These are phyloP conservation scores for Lecanicillium sp. DNA, from an alignment of 2,329 filamentous ascomycete species.

Conservation along the genomic window DNA sequence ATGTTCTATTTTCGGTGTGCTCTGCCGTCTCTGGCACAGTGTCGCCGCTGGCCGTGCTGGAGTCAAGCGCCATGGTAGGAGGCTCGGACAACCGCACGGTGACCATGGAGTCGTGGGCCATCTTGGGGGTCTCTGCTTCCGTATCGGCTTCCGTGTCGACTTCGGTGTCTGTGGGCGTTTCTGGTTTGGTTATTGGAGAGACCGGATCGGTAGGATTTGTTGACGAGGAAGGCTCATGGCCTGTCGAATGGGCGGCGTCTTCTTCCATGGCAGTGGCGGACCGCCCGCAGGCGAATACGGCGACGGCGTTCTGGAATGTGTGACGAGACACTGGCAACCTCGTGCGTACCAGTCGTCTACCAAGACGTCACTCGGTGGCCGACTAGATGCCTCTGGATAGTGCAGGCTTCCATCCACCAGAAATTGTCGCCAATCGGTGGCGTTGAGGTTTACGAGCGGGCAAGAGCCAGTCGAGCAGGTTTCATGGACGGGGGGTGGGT, in stretches of 20 bases:
- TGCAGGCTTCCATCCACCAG: slow-evolving; percentile 7
- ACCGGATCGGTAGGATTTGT: slow-evolving; percentile 11
- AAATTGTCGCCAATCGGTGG: slow-evolving; percentile 7
- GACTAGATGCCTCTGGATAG: neutral
- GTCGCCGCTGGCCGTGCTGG: slow-evolving; percentile 22
- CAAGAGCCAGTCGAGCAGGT: slow-evolving; percentile 6
- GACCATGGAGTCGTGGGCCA: slow-evolving; percentile 63
- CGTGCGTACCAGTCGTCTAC: no score
- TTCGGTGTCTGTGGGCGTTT: slow-evolving; percentile 6
- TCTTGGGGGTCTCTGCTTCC: slow-evolving; percentile 26
- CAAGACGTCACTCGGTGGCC: no score
- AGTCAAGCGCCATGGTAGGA: slow-evolving; percentile 43
- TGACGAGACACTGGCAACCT: neutral
- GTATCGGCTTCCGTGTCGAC: slow-evolving; percentile 13
- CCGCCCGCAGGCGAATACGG: no score
- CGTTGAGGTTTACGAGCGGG: slow-evolving; percentile 4
- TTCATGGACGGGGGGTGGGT: neutral
- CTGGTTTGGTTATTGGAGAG: slow-evolving; percentile 7
- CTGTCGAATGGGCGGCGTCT: neutral
- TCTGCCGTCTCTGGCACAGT: slow-evolving; percentile 12
- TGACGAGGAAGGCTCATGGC: slow-evolving; percentile 17
- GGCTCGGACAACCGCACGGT: slow-evolving; percentile 67
- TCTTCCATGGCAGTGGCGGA: slow-evolving; percentile 4
- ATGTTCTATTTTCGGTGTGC: slow-evolving; percentile 20
- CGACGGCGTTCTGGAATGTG: neutral